Evolutionary conservation across 2,329 filamentous ascomycete species (phyloP).

Genomic region (Aspergillus proliferans): DNA sequence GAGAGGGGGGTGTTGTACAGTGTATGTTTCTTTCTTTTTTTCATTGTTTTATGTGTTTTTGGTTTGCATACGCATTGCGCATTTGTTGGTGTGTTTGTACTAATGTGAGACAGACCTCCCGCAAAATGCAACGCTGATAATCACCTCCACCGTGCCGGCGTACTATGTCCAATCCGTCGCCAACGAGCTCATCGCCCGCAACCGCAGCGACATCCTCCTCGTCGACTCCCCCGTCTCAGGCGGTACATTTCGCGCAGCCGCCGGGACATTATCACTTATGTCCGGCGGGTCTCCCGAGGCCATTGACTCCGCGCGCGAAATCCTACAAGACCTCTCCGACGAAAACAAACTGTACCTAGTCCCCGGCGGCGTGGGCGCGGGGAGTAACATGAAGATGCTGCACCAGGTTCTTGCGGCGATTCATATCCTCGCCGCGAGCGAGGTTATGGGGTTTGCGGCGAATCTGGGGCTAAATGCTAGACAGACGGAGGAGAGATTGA

Average conservation of each 20-base stretch:
- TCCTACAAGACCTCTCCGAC: conserved; percentile 59
- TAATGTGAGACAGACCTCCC: conserved; percentile 39
- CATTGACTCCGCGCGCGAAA: conserved; percentile 50
- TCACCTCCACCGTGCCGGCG: conserved; percentile 66
- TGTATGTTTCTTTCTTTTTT: conserved; percentile 10
- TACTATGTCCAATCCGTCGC: conserved; percentile 58
- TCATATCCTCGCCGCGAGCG: conserved; percentile 56
- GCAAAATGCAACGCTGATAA: conserved; percentile 54
- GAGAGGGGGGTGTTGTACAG: conserved; percentile 45
- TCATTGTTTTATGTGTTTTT: no score
- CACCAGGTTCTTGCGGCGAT: conserved; percentile 60
- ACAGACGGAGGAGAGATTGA: conserved; percentile 39
- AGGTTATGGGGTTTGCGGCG: conserved; percentile 55
- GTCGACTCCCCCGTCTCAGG: conserved; percentile 70
- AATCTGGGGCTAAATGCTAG: conserved; percentile 49
- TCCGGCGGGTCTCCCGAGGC: conserved; percentile 55
- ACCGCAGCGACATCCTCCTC: conserved; percentile 58
- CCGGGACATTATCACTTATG: conserved; percentile 71
- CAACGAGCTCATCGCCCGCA: conserved; percentile 48
- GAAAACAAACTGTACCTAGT: conserved; percentile 57
- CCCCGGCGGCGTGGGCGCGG: conserved; percentile 54
- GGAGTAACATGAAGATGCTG: conserved; percentile 58
- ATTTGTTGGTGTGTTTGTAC: no score
- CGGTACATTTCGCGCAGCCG: conserved; percentile 60
- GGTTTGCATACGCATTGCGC: no score